Evolutionary conservation across 139 green algal genomes (phyloP), one percentile per base, ranked within the genome.

Genomic region (Tetraselmis chui): DNA sequence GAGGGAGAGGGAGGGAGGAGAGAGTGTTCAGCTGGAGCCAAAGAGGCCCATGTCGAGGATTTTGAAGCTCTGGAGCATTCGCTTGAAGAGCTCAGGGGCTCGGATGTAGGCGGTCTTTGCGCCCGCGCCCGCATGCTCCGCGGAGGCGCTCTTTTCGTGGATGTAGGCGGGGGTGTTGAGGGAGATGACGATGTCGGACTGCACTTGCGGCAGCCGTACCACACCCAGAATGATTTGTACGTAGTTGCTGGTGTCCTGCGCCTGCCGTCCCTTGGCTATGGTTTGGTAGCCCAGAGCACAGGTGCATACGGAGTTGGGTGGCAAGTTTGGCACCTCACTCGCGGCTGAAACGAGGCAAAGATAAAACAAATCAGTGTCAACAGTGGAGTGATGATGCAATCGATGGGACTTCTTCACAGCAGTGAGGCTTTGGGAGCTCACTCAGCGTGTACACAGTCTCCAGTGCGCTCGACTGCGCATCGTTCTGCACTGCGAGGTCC

Each of bases 111-210:
- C 79, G 0, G 59, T 75, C 76, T 93, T 86, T 59, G 32, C 59
- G 0, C 89, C 89, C 0, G 77, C 77, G 5, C 81, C 83, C 28
- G 85, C 84, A 11, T 94, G 84, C 81, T 89, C 78, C 25, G 87
- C 90, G 2, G 90, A 81, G 0, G 84, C 84, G 59, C 85, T 91
- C 59, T 82, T 31, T 26, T 89, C 67, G 28, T 30, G 80, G 29
- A 93, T 91, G 67, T 76, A 86, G 0, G 85, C 84, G 29, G 90
- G 90, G 1, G 90, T 90, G 78, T 93, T 93, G 11, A 94, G 74
- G 30, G 80, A 90, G 26, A 94, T 59, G 2, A 94, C 28, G 23
- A 94, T 22, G 58, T 94, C 90, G 45, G 82, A 84, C 23, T 76
- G 32, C 28, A 88, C 80, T 1, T 84, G 83, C 2, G 88, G 91